Base-by-base conservation (phyloP, 2,329 filamentous ascomycete species). In the Ceratocystis alfenasii region DNA sequence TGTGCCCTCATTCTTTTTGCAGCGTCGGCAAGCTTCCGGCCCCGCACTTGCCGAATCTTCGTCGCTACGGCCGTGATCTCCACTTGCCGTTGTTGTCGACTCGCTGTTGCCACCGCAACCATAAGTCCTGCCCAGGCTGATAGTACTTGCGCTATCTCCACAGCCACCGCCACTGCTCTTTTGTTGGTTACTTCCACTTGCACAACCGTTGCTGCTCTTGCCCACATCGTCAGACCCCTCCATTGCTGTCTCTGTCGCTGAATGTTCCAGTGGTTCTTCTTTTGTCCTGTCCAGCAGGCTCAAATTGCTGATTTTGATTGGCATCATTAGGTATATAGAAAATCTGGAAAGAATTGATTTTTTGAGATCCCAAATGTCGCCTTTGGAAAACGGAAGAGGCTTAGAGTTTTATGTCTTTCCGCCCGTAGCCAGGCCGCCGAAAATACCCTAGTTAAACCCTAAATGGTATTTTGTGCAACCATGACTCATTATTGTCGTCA, bases 11-110 rank as follows among this genome's bases (percentile, higher is more conserved):
- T 65, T 63, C 17, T 57, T 62, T 59, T 67, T 67, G 53, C 66
- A 67, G 25, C 66, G 59, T 17, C 66, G 63, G 57, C 66, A 67
- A 33, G 50, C 60, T 61, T 65, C 63, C 20, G 66, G 63, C 8
- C 63, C 63, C 44, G 33, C 60, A 53, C 65, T 61, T 17, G 64
- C 50, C 53, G 36, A 41, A 41, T 41, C 36, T 41, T 41, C 36
- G 8, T 41, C 12, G 10, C 12, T 5, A 41, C 25, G 53, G 5
- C 30, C 45, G 12, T 20, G 5, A 20, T 33, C 20, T 61, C 46
- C 30, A 36, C 22, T 15, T 59, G 55, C 17, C 55, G 55, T 36
- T 30, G 28, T 17, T 59, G 36, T 41, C 36, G 55, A 30, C 55
- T n/a, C 28, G 55, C 25, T 20, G 25, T 36, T 62, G n/a, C 17